Conservation (phyloP, 495 filamentous ascomycete species). For the Cercophora newfieldiana region DNA sequence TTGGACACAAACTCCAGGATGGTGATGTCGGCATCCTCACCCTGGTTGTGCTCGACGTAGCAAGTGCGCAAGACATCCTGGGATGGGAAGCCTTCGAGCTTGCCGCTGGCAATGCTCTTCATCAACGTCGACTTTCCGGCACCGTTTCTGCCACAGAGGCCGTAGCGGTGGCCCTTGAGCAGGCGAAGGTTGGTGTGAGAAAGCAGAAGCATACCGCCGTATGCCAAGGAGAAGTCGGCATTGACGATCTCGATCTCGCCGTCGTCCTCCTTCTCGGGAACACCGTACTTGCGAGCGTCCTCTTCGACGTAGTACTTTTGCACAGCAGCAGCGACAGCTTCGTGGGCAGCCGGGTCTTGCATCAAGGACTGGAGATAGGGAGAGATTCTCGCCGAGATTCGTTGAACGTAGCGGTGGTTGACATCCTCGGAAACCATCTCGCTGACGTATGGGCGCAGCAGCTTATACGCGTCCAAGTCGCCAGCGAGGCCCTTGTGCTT, state of each 20-base stretch:
- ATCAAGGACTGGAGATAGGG: conserved; percentile 78
- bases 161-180: conserved; percentile 94
- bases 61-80: conserved; percentile 90
- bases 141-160: conserved; percentile 94
- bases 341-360: conserved; percentile 51
- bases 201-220: conserved; percentile 96
- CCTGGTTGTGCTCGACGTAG: conserved; percentile 98
- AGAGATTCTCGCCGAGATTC: conserved; percentile 63
- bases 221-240: conserved; percentile 94
- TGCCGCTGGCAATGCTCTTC: conserved; percentile 91
- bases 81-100: conserved; percentile 94
- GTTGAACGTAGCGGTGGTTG: conserved; percentile 75
- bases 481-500: conserved; percentile 61
- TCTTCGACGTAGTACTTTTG: conserved; percentile 74
- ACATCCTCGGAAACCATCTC: conserved; percentile 88
- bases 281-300: conserved; percentile 82
- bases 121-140: conserved; percentile 98
- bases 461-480: conserved; percentile 65
- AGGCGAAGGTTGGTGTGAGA: conserved; percentile 94
- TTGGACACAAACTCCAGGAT: conserved; percentile 89
- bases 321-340: conserved; percentile 63
- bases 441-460: conserved; percentile 72
- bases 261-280: conserved; percentile 80
- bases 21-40: conserved; percentile 91
- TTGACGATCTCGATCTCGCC: conserved; percentile 92